phyloP scores from a whole-genome alignment of 176 grass and related monocot genomes.

The Hyparrhenia diplandra region DNA sequence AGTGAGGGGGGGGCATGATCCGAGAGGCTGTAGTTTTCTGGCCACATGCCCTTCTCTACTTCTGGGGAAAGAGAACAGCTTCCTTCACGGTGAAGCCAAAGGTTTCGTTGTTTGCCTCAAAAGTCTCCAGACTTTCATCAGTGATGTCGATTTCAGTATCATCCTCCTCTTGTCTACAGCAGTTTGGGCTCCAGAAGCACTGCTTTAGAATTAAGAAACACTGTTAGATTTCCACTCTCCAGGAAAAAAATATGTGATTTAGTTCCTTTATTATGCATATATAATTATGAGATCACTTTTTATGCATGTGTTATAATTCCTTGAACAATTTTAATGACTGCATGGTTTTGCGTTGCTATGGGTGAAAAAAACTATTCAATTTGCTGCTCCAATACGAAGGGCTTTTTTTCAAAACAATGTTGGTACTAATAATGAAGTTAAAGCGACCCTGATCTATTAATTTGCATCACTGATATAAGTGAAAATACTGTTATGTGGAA shows the following conservation, averaged over 20 bases:
- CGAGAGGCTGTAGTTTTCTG: constrained; percentile 83
- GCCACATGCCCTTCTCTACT: constrained; percentile 84
- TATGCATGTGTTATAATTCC: neutral
- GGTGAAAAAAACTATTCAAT: no score
- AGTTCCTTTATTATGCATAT: neutral
- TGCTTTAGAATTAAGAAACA: constrained; percentile 32
- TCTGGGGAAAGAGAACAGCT: constrained; percentile 88
- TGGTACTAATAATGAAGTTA: no score
- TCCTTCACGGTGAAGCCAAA: constrained; percentile 83
- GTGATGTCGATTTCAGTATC: constrained; percentile 16
- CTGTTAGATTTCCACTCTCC: neutral
- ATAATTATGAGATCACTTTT: neutral
- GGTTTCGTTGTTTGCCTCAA: constrained; percentile 25
- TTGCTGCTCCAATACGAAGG: no score
- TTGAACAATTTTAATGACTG: neutral
- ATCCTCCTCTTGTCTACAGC: constrained; percentile 30
- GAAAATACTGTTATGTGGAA: no score
- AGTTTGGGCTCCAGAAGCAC: constrained; percentile 60
- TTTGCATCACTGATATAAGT: no score
- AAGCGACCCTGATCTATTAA: no score
- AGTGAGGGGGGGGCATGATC: constrained; percentile 88
- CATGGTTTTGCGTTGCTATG: neutral
- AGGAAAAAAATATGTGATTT: neutral
- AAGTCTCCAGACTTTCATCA: constrained; percentile 1
- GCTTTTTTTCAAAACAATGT: no score